phyloP scores from a whole-genome alignment of 2,329 filamentous ascomycete species.

The Penicillium sp. region DNA sequence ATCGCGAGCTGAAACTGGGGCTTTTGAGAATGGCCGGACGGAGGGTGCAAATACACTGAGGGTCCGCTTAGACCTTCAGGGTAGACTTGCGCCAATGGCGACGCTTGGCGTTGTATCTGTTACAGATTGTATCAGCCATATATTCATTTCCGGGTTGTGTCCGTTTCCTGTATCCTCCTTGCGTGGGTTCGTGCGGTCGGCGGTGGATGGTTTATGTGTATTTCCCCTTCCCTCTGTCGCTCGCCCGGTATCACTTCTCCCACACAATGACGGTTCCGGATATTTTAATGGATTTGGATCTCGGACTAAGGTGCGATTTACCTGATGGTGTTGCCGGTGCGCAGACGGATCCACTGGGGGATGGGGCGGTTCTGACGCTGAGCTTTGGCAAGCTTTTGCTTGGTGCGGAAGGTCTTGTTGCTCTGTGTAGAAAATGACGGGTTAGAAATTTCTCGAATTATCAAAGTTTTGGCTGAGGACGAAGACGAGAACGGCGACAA shows the following conservation, averaged over 20 bases:
- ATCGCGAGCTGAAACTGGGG: conserved; percentile 27
- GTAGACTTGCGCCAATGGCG: conserved; percentile 99
- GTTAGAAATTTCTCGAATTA: conserved; percentile 13
- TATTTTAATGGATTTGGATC: background rate
- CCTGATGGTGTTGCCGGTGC: conserved; percentile 99
- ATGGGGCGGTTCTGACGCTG: conserved; percentile 99
- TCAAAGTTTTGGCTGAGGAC: conserved; percentile 1
- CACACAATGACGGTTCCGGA: conserved; percentile 3
- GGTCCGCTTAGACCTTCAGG: conserved; percentile 82
- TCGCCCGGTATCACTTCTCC: background rate
- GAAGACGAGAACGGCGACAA: conserved; percentile 2
- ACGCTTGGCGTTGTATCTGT: conserved; percentile 99
- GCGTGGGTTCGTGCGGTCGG: conserved; percentile 2
- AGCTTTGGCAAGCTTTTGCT: conserved; percentile 99
- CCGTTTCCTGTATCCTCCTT: conserved; percentile 6
- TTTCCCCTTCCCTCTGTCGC: conserved; percentile 5
- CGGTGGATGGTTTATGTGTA: background rate
- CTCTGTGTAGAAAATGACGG: conserved; percentile 58
- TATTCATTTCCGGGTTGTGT: conserved; percentile 9
- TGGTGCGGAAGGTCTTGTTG: conserved; percentile 99
- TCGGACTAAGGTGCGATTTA: conserved; percentile 55
- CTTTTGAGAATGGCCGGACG: conserved; percentile 35
- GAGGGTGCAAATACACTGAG: conserved; percentile 40
- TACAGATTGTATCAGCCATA: conserved; percentile 4
- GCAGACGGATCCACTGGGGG: conserved; percentile 98